Percentiles rank a stretch among this genome's conserved stretches.
Conservation (phyloP, 768 basidiomycete species). For the Lentinula guzmanii region DNA sequence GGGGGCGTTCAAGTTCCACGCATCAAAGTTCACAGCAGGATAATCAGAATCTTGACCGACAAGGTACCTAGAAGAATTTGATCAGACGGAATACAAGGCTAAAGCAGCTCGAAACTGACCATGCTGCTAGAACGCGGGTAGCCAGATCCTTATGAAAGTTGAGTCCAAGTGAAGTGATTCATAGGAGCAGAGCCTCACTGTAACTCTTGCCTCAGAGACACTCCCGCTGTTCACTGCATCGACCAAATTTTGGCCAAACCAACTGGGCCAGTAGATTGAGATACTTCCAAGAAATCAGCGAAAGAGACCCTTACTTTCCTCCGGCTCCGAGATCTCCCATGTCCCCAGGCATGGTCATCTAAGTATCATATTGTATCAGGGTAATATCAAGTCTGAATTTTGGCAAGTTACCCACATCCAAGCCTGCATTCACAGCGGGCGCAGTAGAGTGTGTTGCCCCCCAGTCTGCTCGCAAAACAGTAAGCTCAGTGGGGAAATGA, state of each 20-base stretch:
- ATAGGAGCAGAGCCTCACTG: slow-evolving; percentile 30
- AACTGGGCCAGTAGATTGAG: slow-evolving; percentile 19
- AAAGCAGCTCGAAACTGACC: slow-evolving; percentile 23
- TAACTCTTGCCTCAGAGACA: slow-evolving; percentile 53
- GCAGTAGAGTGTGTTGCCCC: slow-evolving; percentile 51
- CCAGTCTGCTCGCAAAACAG: slow-evolving; percentile 43
- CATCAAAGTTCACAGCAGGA: slow-evolving; percentile 52
- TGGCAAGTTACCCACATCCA: slow-evolving; percentile 41
- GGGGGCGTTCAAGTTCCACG: slow-evolving; percentile 32
- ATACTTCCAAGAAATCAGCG: too few relatives aligned
- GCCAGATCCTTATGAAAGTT: slow-evolving; percentile 53
- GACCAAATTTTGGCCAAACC: slow-evolving; percentile 58
- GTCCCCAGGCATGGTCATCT: slow-evolving; percentile 77
- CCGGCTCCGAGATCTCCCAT: slow-evolving; percentile 27
- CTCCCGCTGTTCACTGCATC: slow-evolving; percentile 53
- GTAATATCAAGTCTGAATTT: not conserved
- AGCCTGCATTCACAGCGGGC: slow-evolving; percentile 49
- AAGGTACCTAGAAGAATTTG: slow-evolving; percentile 25
- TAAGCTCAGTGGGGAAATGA: not conserved
- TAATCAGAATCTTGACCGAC: slow-evolving; percentile 51
- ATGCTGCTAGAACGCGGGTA: slow-evolving; percentile 62
- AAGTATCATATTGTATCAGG: not conserved
- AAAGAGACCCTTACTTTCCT: not conserved
- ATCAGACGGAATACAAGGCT: not conserved
- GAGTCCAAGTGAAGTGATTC: not conserved